Percentiles rank a stretch among this genome's conserved stretches.
These are phyloP conservation scores for Phaseolus coccineus DNA, from an alignment of 331 rosid genomes.

Conservation along the genomic window DNA sequence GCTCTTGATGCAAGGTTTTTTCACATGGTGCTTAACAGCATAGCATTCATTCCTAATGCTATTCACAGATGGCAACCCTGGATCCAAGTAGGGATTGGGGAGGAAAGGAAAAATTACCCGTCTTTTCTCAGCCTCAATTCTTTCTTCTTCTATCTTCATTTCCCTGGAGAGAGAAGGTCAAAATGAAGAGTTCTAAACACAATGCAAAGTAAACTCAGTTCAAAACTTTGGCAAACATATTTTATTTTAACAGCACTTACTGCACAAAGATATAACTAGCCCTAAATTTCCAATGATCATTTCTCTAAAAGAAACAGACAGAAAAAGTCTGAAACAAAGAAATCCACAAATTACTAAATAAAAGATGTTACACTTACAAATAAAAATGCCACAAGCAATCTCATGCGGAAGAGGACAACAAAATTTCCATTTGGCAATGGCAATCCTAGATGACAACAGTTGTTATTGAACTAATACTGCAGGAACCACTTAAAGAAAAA, in stretches of 20 bases:
- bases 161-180: conserved; percentile 64
- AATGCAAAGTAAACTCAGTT: conserved; percentile 1
- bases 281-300: conserved; percentile 13
- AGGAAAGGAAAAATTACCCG: conserved; percentile 60
- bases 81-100: conserved; percentile 2
- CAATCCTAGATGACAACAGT: conserved; percentile 27
- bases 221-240: conserved; percentile 5
- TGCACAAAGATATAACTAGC: conserved; percentile 34
- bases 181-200: conserved; percentile 36
- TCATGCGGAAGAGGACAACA: not conserved
- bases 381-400: conserved; percentile 16
- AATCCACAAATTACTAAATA: not conserved
- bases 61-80: conserved; percentile 29
- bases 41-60: conserved; percentile 18
- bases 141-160: conserved; percentile 87
- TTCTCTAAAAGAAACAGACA: not conserved
- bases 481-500: conserved; percentile 21
- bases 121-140: conserved; percentile 95
- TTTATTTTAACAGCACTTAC: not conserved
- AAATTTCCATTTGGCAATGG: conserved; percentile 5
- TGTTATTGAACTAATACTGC: conserved; percentile 3
- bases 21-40: not conserved
- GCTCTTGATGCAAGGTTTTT: conserved; percentile 31
- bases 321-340: not conserved
- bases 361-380: conserved; percentile 2